Conservation (phyloP, 208 protist species). For the Crithidia mellificae region DNA sequence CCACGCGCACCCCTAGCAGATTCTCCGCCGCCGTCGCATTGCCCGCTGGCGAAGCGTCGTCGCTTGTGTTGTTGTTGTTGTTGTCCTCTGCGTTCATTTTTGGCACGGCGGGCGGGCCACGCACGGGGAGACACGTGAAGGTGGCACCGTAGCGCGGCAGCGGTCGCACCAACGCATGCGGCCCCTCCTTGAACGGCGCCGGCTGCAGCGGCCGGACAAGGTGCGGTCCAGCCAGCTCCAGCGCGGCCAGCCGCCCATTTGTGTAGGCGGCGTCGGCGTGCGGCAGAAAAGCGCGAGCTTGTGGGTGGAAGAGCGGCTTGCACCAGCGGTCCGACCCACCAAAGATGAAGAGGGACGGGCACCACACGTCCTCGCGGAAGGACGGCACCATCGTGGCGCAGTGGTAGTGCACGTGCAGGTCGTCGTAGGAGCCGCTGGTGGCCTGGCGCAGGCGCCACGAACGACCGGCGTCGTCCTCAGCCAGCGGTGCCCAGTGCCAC, state of each 20-base stretch:
- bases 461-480: constrained; percentile 29
- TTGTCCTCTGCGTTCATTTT: background rate
- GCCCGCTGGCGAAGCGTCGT: background rate
- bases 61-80: constrained; percentile 19
- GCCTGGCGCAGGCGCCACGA: constrained; percentile 24
- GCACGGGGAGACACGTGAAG: constrained; percentile 30
- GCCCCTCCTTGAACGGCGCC: constrained; percentile 51
- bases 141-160: constrained; percentile 54
- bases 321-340: constrained; percentile 47
- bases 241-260: constrained; percentile 18
- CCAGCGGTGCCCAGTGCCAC: constrained; percentile 67
- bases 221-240: constrained; percentile 57
- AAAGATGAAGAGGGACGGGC: constrained; percentile 40
- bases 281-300: constrained; percentile 44
- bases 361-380: constrained; percentile 20
- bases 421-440: constrained; percentile 34
- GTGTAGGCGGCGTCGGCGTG: constrained; percentile 24
- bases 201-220: constrained; percentile 31
- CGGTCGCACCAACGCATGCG: constrained; percentile 52
- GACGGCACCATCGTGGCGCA: constrained; percentile 30
- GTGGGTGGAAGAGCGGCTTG: constrained; percentile 32
- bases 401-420: constrained; percentile 66
- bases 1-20: constrained; percentile 14
- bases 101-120: background rate
- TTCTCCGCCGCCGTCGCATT: background rate